Base-by-base conservation (phyloP, 495 filamentous ascomycete species). In the Rusavskia elegans region DNA sequence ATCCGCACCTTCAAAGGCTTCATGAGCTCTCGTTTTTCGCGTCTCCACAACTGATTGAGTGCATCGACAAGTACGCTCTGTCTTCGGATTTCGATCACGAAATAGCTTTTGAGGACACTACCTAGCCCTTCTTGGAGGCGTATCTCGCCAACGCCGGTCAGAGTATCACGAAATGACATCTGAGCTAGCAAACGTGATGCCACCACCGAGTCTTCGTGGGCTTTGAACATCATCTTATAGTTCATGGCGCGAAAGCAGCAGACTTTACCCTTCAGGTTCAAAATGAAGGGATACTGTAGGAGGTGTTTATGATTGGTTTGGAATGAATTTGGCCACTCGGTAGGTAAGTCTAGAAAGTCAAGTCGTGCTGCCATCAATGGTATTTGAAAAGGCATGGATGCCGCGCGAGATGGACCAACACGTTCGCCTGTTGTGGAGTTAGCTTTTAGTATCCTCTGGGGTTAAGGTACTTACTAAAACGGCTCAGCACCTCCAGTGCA, bases 171-270 rank as follows among this genome's bases (percentile, higher is more conserved):
- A 52, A 72, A 75, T 3, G 75, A 71, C 41, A 84, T 79, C 39
- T 78, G 74, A 6, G 71, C 72, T 37, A 82, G 75, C 52, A 82
- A 72, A 29, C 75, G 72, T 30, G 78, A 73, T 14, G 77, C 73
- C 0, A 77, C 80, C 59, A 76, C 79, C 0, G 87, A 78, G 45
- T 77, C 72, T 58, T 90, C 84, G 58, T 78, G 86, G 8, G 81
- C 74, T 45, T 80, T 78, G 21, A 77, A 84, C 89, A 96, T 95
- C 25, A 74, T 73, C 0, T 81, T 79, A 57, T 85, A 84, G 59
- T 95, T 95, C 53, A 95, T 78, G n/a, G 87, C 77, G 4, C 89
- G 83, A 59, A 95, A 95, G 60, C 88, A 94, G 0, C 80, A 82
- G 37, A 94, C 82, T 8, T 92, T 66, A 13, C 77, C 76, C 0